Conservation (phyloP, 2,329 filamentous ascomycete genomes). For the Talaromyces pinophilus region DNA sequence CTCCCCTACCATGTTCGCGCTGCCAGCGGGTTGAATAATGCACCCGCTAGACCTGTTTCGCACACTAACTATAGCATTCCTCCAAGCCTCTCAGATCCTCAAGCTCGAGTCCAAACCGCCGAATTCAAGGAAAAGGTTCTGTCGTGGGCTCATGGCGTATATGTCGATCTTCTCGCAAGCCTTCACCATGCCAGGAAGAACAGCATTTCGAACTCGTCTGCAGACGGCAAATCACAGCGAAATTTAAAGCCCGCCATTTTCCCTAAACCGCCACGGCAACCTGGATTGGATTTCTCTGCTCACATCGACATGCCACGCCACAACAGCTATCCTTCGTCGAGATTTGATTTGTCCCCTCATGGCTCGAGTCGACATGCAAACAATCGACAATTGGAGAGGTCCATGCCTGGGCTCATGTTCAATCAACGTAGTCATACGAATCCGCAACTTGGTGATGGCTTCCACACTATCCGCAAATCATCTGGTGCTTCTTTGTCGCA, state of each 20-base stretch:
- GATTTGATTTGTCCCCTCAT: slow-evolving; percentile 36
- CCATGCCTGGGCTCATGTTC: slow-evolving; percentile 14
- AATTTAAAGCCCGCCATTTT: slow-evolving; percentile 59
- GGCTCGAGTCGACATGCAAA: slow-evolving; percentile 1
- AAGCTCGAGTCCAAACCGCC: slow-evolving; percentile 38
- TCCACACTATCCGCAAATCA: slow-evolving; percentile 25
- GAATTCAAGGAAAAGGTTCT: slow-evolving; percentile 70
- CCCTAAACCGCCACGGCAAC: slow-evolving; percentile 62
- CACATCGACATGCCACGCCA: slow-evolving; percentile 36
- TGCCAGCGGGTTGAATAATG: slow-evolving; percentile 25
- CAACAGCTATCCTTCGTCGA: slow-evolving; percentile 41
- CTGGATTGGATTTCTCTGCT: slow-evolving; percentile 52
- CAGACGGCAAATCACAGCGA: slow-evolving; percentile 46
- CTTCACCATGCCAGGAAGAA: slow-evolving; percentile 57
- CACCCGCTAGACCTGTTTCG: slow-evolving; percentile 28
- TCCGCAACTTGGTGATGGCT: slow-evolving; percentile 1
- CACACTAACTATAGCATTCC: slow-evolving; percentile 28
- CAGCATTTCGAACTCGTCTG: slow-evolving; percentile 50
- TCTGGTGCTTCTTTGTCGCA: slow-evolving; percentile 37
- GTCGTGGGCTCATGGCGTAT: slow-evolving; percentile 69
- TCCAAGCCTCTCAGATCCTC: slow-evolving; percentile 23
- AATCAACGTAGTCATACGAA: slow-evolving; percentile 1
- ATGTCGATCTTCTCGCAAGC: slow-evolving; percentile 68
- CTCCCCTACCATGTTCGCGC: slow-evolving; percentile 34
- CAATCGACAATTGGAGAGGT: slow-evolving; percentile 14